Base-by-base conservation (phyloP, 805 yeast genomes). In the Ogataea pini region DNA sequence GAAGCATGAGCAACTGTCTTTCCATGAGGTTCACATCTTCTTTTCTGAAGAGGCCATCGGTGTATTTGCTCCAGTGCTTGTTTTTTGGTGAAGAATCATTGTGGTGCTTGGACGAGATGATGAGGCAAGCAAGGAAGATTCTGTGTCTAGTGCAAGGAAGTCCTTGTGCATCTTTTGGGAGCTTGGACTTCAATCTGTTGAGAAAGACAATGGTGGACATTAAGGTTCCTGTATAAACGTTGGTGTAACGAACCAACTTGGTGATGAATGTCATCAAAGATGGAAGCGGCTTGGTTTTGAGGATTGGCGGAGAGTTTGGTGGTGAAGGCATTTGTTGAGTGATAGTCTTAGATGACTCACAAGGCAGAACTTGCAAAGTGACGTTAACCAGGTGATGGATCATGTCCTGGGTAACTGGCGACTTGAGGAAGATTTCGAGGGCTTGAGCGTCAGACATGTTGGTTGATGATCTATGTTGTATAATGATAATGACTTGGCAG, bases 21-120 rank as follows among this genome's bases (percentile, higher is more conserved):
- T 86, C 95, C 90, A 86, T 86, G 52, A 85, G 71, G 65, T 85
- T 86, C 55, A 86, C 80, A 63, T 86, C 95, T 53, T 81, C 81
- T 47, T 76, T 67, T 40, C 74, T 70, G 68, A 86, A 85, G 36
- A 86, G 72, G 2, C 88, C 89, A 59, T 86, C 90, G 5, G 92
- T 83, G 67, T 84, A 84, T 57, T 76, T 78, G 34, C 89, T 82
- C 95, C 95, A 86, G 65, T 86, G 90, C 55, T 74, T 73, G 68
- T 86, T 86, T 61, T 84, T 82, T 51, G 92, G 90, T 10, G 88
- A 81, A 5, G 86, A 80, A 63, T 86, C 95, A 67, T 86, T 86
- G 72, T 83, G 86, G 67, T 73, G 82, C 64, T 86, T 86, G 40
- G 89, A 79, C 14, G 89, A 79, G 52, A 86, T 72, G 50, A 86